A percentile compares a stretch with the other conserved stretches of the same genome.
These are phyloP conservation scores for Powellomyces hirtus DNA, from an alignment of 192 early-diverging fungal species.

Conservation along the genomic window DNA sequence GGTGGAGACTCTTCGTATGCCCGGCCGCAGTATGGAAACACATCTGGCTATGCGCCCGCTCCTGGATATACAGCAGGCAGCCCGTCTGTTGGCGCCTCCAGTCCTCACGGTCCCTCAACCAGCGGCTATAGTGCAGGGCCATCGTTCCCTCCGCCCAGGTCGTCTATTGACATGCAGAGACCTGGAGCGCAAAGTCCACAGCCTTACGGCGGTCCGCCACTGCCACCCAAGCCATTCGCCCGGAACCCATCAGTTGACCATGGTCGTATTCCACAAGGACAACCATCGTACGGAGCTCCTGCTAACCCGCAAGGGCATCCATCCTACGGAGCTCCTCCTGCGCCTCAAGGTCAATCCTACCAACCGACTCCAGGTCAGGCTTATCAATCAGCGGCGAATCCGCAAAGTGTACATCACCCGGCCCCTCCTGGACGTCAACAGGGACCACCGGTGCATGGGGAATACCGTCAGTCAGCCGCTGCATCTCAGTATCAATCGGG, in stretches of 20 bases:
- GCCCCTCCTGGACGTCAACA: background rate
- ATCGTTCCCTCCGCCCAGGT: background rate
- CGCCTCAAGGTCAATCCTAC: conserved; percentile 3
- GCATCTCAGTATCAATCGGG: background rate
- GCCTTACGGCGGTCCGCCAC: conserved; percentile 10
- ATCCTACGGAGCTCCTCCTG: background rate
- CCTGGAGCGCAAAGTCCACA: background rate
- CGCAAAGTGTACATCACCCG: too few species aligned
- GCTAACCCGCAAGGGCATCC: conserved; percentile 6
- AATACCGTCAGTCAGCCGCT: background rate
- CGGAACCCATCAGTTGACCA: background rate
- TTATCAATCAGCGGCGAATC: background rate
- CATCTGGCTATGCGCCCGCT: background rate
- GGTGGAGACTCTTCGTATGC: background rate
- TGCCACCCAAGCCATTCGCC: conserved; percentile 11
- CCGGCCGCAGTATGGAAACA: background rate
- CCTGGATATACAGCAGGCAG: too few species aligned
- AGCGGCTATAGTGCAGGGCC: too few species aligned
- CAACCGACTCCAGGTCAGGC: background rate
- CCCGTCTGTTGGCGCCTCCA: too few species aligned
- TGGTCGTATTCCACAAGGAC: too few species aligned
- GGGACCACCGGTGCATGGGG: background rate
- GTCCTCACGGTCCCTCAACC: too few species aligned
- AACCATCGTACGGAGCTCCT: conserved; percentile 3
- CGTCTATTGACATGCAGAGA: background rate